phyloP scores from a whole-genome alignment of 2,329 filamentous ascomycete species.

The Didymella sp. region DNA sequence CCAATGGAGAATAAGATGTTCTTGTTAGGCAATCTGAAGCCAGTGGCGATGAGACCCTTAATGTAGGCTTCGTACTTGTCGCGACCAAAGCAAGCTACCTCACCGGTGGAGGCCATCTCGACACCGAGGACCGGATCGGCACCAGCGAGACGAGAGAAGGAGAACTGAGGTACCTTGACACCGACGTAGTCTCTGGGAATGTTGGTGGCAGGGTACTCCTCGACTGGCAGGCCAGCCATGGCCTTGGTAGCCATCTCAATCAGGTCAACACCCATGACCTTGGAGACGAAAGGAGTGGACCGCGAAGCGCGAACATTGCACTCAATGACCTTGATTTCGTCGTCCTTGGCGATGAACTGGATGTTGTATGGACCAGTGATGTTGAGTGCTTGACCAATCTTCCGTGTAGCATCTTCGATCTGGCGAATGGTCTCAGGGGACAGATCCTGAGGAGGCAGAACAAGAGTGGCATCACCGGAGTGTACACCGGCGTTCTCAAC shows the following conservation, averaged over 20 bases:
- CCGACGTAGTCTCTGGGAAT: constrained; percentile 85
- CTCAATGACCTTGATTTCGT: constrained; percentile 99
- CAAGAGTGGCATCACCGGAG: constrained; percentile 95
- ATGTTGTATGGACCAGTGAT: constrained; percentile 98
- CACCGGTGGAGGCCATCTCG: constrained; percentile 98
- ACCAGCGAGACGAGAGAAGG: constrained; percentile 94
- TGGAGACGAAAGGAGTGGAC: constrained; percentile 97
- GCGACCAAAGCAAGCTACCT: constrained; percentile 93
- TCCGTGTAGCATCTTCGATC: constrained; percentile 92
- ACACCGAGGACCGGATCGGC: constrained; percentile 96
- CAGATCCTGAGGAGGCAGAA: constrained; percentile 92
- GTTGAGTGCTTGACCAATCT: constrained; percentile 93
- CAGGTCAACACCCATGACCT: constrained; percentile 96
- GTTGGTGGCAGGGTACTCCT: constrained; percentile 78
- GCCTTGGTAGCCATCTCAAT: constrained; percentile 99
- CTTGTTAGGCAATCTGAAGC: constrained; percentile 94
- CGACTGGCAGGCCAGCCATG: constrained; percentile 84
- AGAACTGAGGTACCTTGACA: constrained; percentile 98
- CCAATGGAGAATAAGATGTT: constrained; percentile 96
- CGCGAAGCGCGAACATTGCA: constrained; percentile 96
- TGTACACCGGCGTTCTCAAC: constrained; percentile 99
- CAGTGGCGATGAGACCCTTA: constrained; percentile 93
- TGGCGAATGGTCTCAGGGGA: constrained; percentile 85
- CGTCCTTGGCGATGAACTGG: constrained; percentile 99
- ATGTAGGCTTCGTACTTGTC: constrained; percentile 98